Conservation (phyloP, 139 green algal genomes). For the Dunaliella sp. region DNA sequence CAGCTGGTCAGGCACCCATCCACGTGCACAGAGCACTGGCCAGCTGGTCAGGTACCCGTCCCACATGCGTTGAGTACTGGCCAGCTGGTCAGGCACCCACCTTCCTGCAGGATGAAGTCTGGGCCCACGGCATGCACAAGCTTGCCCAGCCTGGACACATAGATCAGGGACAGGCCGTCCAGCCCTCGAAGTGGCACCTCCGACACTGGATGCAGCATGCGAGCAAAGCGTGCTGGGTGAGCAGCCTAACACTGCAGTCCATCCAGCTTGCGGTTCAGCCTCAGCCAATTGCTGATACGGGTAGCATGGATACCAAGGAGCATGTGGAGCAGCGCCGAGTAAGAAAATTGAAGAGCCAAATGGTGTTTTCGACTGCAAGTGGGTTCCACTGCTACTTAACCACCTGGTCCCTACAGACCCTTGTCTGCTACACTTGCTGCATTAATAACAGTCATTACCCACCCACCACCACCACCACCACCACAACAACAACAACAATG, state of each 20-base stretch:
- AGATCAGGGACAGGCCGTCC: constrained; percentile 25
- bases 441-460: no score
- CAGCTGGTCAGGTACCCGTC: no score
- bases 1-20: no score
- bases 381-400: no score
- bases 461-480: no score
- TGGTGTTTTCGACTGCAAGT: neutral
- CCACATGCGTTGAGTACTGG: no score
- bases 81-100: no score
- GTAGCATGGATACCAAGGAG: neutral
- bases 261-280: neutral
- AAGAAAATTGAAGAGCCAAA: neutral
- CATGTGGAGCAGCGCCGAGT: neutral
- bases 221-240: neutral
- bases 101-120: constrained; percentile 28
- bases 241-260: neutral
- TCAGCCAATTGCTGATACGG: no score
- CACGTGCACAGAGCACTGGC: no score
- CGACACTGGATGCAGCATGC: neutral
- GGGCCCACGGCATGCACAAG: neutral
- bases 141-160: constrained; percentile 8
- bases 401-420: no score
- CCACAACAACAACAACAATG: no score
- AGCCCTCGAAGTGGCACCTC: constrained; percentile 33
- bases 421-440: no score